phyloP scores from a whole-genome alignment of 2,329 filamentous ascomycete genomes.

The Hymenoscyphus repandus region DNA sequence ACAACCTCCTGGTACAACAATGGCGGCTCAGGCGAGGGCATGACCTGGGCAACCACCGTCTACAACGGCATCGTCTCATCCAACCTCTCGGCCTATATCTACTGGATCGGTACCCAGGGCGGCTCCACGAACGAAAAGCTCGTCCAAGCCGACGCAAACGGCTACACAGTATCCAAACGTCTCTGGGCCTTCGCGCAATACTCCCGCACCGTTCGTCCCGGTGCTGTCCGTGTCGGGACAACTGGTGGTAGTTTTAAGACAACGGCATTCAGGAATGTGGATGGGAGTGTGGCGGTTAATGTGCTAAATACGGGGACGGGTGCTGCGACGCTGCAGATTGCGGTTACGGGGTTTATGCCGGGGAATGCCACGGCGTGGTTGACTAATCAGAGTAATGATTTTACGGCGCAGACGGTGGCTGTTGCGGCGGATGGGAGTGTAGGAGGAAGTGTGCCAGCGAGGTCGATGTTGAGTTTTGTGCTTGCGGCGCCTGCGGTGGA shows the following conservation, averaged over 20 bases:
- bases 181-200: conserved; percentile 14
- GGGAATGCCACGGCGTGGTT: conserved; percentile 9
- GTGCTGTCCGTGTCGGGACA: conserved; percentile 6
- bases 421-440: conserved; percentile 3
- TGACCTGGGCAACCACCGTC: conserved; percentile 52
- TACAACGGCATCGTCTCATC: conserved; percentile 43
- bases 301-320: conserved; percentile 16
- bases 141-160: conserved; percentile 6
- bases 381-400: conserved; percentile 11
- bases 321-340: conserved; percentile 5
- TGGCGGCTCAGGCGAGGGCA: conserved; percentile 45
- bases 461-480: conserved; percentile 11
- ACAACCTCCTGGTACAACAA: conserved; percentile 42
- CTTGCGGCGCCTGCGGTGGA: background rate
- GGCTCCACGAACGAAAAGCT: conserved; percentile 34
- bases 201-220: conserved; percentile 3
- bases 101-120: conserved; percentile 42
- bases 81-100: conserved; percentile 47
- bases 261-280: conserved; percentile 16
- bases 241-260: conserved; percentile 5
- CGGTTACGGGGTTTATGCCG: conserved; percentile 4
- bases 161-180: conserved; percentile 9
- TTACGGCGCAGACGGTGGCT: background rate
- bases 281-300: conserved; percentile 17
- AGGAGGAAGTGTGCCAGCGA: conserved; percentile 7